Evolutionary conservation across 2,329 filamentous ascomycete genomes (phyloP), one percentile per base, ranked within the genome.

Genomic region (Stachybotrys echinatus): DNA sequence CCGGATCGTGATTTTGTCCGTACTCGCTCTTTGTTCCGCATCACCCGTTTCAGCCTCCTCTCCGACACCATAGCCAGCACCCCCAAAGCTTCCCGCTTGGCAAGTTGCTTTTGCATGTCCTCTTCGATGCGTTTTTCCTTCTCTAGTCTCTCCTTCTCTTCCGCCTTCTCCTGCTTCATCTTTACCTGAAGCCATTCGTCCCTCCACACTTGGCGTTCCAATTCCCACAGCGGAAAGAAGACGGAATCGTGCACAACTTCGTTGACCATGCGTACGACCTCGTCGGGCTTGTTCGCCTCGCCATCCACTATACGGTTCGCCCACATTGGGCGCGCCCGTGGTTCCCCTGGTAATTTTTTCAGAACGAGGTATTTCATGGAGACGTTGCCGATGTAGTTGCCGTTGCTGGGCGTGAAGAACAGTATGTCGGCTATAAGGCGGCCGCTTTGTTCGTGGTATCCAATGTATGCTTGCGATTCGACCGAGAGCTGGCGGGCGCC

Each of bases 171-270:
- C 39, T 39, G 21, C 20, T 48, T 22, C 44, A 42, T 23, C 14
- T 14, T 44, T 7, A 12, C 18, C 44, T 27, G 14, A 8, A n/a
- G 3, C 5, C 50, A 52, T 38, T 50, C 47, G 6, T 46, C 22
- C 19, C 49, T 53, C 89, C 91, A 95, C 27, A 85, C 90, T 51
- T 76, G 74, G 59, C 74, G 74, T 72, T 96, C 92, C 43, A 96
- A 66, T 37, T 57, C 57, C 58, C 78, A 74, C 3, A 92, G 79
- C 39, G 71, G 68, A n/a, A 67, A 63, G 44, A 85, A 73, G 48
- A 94, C 82, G 27, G 27, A 8, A 34, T 34, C 27, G 27, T n/a
- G n/a, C n/a, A n/a, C n/a, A n/a, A n/a, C n/a, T n/a, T n/a, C n/a
- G n/a, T n/a, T n/a, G n/a, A n/a, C n/a, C n/a, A n/a, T n/a, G n/a